Evolutionary conservation across 2,329 filamentous ascomycete genomes (phyloP), one percentile per base, ranked within the genome.

Genomic region (Pseudogymnoascus sp.): DNA sequence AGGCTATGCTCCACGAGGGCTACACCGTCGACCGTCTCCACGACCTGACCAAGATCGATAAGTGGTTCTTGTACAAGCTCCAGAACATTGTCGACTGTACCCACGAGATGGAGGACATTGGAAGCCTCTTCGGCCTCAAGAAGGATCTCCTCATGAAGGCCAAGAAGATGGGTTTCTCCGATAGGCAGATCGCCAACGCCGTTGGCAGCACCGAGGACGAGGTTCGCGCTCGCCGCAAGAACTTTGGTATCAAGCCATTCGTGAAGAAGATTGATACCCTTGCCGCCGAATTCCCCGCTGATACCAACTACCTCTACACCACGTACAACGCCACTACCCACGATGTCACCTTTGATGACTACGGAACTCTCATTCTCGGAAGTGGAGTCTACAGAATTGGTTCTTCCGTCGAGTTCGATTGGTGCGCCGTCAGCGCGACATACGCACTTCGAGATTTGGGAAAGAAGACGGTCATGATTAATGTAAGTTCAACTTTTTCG

Each of bases 251-350:
- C 77, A 88, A 83, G 66, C 95, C 95, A 5, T 99, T 91, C 84
- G 95, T 99, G 64, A 99, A 97, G 87, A 96, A 88, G 82, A 97
- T 99, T 71, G 95, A 99, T 73, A 99, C 95, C 18, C 83, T 99
- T 66, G 95, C 95, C 70, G 95, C 95, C 45, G 95, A 99, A 77
- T 97, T 97, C 81, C 93, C 93, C 34, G 93, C 92, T 45, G 84
- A 95, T 69, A 96, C 93, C 65, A 96, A 97, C 82, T 97, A 96
- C 77, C 84, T 96, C 8, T 96, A 97, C 80, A 97, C 93, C 2
- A 97, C 95, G 31, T 99, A 99, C 81, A 97, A 99, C 74, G 95
- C 93, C 64, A 90, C 90, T 14, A 88, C 90, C 14, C 93, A 97
- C 78, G 95, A 97, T 76, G 90, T 97, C 60, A 88, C 85, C 12